Percentiles rank a stretch among this genome's conserved stretches.
Conservation (phyloP, 306 rosid genomes). For the Clitoria ternatea region DNA sequence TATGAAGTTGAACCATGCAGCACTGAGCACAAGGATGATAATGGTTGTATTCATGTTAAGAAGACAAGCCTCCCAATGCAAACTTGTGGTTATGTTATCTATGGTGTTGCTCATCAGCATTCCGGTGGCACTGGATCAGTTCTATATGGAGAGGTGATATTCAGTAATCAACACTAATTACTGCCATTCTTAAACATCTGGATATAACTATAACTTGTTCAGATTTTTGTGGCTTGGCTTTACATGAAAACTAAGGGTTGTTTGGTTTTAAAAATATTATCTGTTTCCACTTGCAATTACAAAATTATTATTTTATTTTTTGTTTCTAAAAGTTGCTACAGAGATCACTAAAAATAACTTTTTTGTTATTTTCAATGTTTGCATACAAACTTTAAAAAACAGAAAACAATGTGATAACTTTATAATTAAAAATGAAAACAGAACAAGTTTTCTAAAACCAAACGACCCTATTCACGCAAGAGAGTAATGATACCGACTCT, state of each 20-base stretch:
- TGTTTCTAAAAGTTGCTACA: too few relatives aligned
- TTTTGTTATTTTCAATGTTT: too few relatives aligned
- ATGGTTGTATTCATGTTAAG: slow-evolving; percentile 32
- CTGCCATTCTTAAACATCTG: not conserved
- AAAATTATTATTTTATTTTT: too few relatives aligned
- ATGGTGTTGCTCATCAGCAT: slow-evolving; percentile 85
- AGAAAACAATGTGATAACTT: too few relatives aligned
- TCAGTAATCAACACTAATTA: too few relatives aligned
- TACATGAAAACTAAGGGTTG: not conserved
- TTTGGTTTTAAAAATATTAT: too few relatives aligned
- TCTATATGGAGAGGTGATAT: slow-evolving; percentile 61
- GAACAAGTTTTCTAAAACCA: too few relatives aligned
- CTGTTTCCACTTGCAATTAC: too few relatives aligned
- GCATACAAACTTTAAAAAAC: too few relatives aligned
- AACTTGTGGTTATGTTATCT: slow-evolving; percentile 55
- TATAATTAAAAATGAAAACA: too few relatives aligned
- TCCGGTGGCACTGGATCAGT: slow-evolving; percentile 59
- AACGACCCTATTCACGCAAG: too few relatives aligned
- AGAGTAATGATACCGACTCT: not conserved
- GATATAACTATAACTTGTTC: not conserved
- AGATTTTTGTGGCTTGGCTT: not conserved
- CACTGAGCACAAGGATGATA: not conserved
- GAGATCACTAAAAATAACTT: too few relatives aligned
- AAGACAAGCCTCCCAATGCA: slow-evolving; percentile 33
- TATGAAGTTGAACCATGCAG: slow-evolving; percentile 55